phyloP scores from a whole-genome alignment of 2,329 filamentous ascomycete genomes.

The Colletotrichum sp. region DNA sequence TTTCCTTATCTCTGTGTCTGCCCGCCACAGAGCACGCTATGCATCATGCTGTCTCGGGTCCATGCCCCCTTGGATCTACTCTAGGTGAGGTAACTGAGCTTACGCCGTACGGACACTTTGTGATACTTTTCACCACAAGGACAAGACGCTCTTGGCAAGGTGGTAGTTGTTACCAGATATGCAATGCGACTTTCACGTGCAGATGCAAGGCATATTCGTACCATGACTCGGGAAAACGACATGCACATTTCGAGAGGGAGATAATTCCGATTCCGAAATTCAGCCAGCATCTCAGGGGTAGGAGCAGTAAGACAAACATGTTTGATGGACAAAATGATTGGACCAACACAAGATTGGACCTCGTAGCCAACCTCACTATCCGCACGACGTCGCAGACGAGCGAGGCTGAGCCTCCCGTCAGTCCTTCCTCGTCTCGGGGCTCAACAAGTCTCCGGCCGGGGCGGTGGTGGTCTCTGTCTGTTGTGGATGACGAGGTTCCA shows the following conservation, averaged over 20 bases:
- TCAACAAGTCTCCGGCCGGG: not conserved
- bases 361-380: not conserved
- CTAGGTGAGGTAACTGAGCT: not conserved
- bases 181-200: not conserved
- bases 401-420: constrained; percentile 4
- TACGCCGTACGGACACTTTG: not conserved
- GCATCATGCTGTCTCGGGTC: constrained; percentile 9
- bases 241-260: not conserved
- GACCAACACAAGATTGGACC: not conserved
- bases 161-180: not conserved
- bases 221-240: not conserved
- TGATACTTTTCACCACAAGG: not conserved
- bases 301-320: not conserved
- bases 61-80: not conserved
- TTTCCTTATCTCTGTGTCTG: constrained; percentile 11
- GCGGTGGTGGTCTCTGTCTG: not conserved
- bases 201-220: not conserved
- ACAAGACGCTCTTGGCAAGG: not conserved
- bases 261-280: not conserved
- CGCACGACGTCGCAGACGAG: constrained; percentile 3
- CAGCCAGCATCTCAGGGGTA: not conserved
- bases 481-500: not conserved
- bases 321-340: not conserved
- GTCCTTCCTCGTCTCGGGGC: not conserved
- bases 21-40: not conserved